Base-by-base conservation (phyloP, 495 filamentous ascomycete species). In the Apiosordaria backusii region DNA sequence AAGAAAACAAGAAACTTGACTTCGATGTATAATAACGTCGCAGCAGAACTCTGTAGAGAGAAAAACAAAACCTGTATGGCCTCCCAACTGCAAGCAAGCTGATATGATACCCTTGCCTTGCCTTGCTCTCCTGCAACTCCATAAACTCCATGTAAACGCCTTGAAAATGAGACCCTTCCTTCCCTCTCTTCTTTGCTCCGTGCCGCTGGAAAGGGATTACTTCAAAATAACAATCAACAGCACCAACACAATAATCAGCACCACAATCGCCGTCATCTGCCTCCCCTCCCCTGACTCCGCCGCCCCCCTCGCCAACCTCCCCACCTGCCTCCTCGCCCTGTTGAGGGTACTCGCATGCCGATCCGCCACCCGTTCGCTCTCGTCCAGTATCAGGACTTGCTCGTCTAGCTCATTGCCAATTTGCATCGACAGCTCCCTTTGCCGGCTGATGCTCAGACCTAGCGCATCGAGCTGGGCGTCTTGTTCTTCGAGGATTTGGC, bases 321-420 rank as follows among this genome's bases (percentile, higher is more conserved):
- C 85, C 60, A 97, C 78, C 68, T 90, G 84, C 68, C 84, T 84
- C 70, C 85, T 83, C 25, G 95, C 95, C 21, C 88, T 83, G 67
- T 91, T 85, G 55, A 99, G 78, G 52, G 89, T 87, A 23, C 77
- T 80, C 75, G 87, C 84, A 80, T 98, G 94, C 63, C 95, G 82
- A 71, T 96, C 92, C 45, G 93, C 89, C 65, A 87, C 82, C 24
- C 83, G 83, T 67, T 97, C 95, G 68, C 96, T 88, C 62, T 93
- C 93, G 78, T 96, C 95, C 52, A 99, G 81, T 80, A 99, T 79
- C 72, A 88, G 78, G 23, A 95, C 90, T 73, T 99, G 95, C 67
- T 86, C 87, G 67, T 99, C 95, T 24, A 99, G 81, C 82, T 99
- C 95, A 75, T 98, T 91, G 24, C 95, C 95, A 73, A 99, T 99